Base-by-base conservation (phyloP, 805 yeast genomes). In the Wickerhamiella occidentalis region DNA sequence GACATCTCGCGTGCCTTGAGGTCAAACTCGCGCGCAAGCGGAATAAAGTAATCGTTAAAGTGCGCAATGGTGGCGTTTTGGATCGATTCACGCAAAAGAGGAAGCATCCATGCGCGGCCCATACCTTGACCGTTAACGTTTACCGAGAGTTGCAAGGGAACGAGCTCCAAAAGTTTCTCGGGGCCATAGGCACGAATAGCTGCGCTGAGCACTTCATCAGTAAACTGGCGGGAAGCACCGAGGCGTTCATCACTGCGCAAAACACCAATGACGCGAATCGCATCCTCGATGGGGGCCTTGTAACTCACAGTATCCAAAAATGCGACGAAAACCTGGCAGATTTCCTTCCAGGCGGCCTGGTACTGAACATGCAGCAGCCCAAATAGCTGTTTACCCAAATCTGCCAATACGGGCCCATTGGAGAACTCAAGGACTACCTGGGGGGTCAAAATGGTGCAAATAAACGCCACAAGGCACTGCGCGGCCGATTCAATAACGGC, bases 91-190 rank as follows among this genome's bases (percentile, higher is more conserved):
- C 96, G 81, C 53, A 92, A 73, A 29, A 92, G 63, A 9, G 98
- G 98, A 55, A 92, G 73, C 58, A 92, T 61, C 96, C 97, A 92
- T 42, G 96, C 96, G 62, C 97, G 77, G 42, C 96, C 96, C n/a
- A 80, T 74, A 40, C 73, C 71, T 28, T 68, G 65, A 1, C 54
- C 63, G 23, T 23, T 36, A 4, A 81, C 77, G 42, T 74, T 73
- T 6, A 45, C 47, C 1, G 52, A 33, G 58, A 92, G 71, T 61
- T 90, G 86, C 60, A 92, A 70, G 6, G 99, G 97, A 29, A 92
- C 71, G 3, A 75, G 69, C 42, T 76, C 65, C 53, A 90, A 68
- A 2, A 92, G 92, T 11, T 72, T 77, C 57, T 83, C 94, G 8
- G 97, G 96, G 2, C 98, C 98, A 63, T 88, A 65, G 3, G 82